phyloP scores from a whole-genome alignment of 768 basidiomycete genomes.

The Lentinula sp. region DNA sequence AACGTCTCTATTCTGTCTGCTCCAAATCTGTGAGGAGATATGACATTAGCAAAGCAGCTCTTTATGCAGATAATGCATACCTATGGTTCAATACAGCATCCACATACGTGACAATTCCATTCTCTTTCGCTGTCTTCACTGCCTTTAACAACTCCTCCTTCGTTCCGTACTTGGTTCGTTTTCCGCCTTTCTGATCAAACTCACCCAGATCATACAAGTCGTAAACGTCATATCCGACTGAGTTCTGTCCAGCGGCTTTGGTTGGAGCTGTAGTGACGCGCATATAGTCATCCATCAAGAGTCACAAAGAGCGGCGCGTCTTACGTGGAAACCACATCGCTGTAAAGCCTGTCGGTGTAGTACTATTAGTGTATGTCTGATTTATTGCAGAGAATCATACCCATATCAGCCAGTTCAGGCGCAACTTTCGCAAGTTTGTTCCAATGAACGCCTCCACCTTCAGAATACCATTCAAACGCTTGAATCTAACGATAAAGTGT shows the following conservation, averaged over 20 bases:
- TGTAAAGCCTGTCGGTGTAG: background rate
- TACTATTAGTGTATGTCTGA: no score
- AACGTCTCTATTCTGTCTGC: slow-evolving; percentile 58
- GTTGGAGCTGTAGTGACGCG: slow-evolving; percentile 15
- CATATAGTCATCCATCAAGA: background rate
- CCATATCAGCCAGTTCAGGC: slow-evolving; percentile 13
- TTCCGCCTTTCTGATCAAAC: slow-evolving; percentile 49
- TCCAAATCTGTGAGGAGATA: slow-evolving; percentile 36
- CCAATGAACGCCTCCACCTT: slow-evolving; percentile 17
- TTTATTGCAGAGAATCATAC: slow-evolving; percentile 4
- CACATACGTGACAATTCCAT: slow-evolving; percentile 50
- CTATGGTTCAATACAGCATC: slow-evolving; percentile 59
- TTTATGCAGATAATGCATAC: slow-evolving; percentile 21
- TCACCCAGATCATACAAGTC: slow-evolving; percentile 57
- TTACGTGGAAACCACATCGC: slow-evolving; percentile 21
- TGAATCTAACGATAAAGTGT: slow-evolving; percentile 9
- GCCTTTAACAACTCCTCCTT: slow-evolving; percentile 54
- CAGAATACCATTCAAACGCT: slow-evolving; percentile 19
- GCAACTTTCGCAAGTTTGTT: slow-evolving; percentile 12
- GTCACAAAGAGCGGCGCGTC: background rate
- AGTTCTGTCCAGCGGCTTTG: slow-evolving; percentile 17
- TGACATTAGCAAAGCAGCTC: background rate
- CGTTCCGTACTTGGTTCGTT: slow-evolving; percentile 62
- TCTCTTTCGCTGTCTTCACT: slow-evolving; percentile 41
- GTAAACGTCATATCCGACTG: slow-evolving; percentile 19